phyloP scores from a whole-genome alignment of 768 basidiomycete species.

The Pholiota conissans region DNA sequence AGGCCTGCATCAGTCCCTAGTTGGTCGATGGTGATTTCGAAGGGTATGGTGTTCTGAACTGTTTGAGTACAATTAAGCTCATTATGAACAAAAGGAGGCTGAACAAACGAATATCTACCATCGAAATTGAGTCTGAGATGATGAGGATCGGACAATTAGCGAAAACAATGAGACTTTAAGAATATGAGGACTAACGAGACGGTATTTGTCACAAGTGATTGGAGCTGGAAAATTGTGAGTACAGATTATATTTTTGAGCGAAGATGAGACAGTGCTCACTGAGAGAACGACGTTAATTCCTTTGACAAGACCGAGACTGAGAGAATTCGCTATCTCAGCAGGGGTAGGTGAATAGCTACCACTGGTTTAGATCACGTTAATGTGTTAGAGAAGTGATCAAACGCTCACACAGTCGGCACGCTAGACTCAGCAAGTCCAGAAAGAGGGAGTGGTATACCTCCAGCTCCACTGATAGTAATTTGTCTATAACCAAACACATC shows the following conservation, averaged over 20 bases:
- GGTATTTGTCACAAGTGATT: not conserved
- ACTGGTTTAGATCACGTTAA: too few relatives aligned
- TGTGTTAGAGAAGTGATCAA: not conserved
- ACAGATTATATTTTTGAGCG: too few relatives aligned
- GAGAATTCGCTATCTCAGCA: too few relatives aligned
- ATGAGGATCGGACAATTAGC: not conserved
- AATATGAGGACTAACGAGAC: not conserved
- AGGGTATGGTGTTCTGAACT: not conserved
- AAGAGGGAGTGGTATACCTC: not conserved
- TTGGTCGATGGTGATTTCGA: not conserved
- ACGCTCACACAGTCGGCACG: not conserved
- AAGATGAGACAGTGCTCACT: constrained; percentile 18
- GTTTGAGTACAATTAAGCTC: too few relatives aligned
- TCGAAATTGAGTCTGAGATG: not conserved
- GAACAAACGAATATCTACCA: not conserved
- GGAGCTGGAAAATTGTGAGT: not conserved
- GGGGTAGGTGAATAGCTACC: not conserved
- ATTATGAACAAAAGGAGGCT: not conserved
- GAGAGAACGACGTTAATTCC: constrained; percentile 39
- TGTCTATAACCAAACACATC: too few relatives aligned
- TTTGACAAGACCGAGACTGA: not conserved
- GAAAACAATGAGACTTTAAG: not conserved
- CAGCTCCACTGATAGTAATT: not conserved
- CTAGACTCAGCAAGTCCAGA: not conserved
- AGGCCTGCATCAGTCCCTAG: not conserved